A percentile compares a stretch with the other conserved stretches of the same genome.
phyloP scores from a whole-genome alignment of 2,329 filamentous ascomycete genomes.

The Lecanosticta acicola region DNA sequence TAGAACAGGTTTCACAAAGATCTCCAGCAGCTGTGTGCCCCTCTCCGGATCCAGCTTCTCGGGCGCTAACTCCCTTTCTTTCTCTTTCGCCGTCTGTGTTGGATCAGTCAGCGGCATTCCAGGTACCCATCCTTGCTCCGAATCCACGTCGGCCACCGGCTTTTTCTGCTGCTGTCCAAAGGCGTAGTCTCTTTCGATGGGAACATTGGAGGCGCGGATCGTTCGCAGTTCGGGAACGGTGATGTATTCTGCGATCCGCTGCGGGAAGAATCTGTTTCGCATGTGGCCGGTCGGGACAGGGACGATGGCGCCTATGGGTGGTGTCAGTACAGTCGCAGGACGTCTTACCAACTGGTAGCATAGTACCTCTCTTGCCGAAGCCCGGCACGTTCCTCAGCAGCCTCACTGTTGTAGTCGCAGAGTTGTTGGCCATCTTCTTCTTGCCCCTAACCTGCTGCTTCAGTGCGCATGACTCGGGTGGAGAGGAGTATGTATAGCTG shows the following conservation, averaged over 20 bases:
- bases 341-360: not conserved
- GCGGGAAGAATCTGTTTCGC: conserved; percentile 52
- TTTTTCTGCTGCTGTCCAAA: conserved; percentile 31
- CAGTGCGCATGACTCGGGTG: conserved; percentile 7
- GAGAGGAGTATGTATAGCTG: conserved; percentile 8
- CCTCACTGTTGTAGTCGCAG: conserved; percentile 43
- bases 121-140: not conserved
- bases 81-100: conserved; percentile 4
- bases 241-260: conserved; percentile 49
- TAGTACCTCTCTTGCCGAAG: conserved; percentile 46
- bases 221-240: conserved; percentile 41
- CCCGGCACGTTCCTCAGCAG: conserved; percentile 48
- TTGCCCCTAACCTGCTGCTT: conserved; percentile 33
- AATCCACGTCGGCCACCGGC: conserved; percentile 4
- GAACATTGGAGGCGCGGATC: conserved; percentile 40
- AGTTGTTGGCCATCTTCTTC: conserved; percentile 31
- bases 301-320: conserved; percentile 46
- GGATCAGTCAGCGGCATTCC: conserved; percentile 5
- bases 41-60: conserved; percentile 39
- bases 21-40: conserved; percentile 44
- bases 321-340: conserved; percentile 1
- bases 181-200: conserved; percentile 43
- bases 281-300: conserved; percentile 49
- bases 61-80: conserved; percentile 29
- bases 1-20: conserved; percentile 43